Evolutionary conservation across 2,329 filamentous ascomycete genomes (phyloP).

Genomic region (Fusarium sp.): DNA sequence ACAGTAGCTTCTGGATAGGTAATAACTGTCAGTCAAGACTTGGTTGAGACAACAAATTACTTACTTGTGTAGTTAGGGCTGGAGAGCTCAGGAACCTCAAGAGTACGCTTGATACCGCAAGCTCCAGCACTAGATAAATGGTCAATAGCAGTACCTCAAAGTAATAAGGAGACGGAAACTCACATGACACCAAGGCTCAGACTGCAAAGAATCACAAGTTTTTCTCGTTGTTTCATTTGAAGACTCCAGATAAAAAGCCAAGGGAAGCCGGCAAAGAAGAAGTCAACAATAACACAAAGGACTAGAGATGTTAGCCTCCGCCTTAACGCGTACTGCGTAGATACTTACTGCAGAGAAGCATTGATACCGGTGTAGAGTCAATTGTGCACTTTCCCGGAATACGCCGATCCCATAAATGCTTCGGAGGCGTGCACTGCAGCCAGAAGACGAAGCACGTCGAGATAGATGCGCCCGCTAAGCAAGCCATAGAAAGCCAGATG

Average conservation of each 20-base stretch:
- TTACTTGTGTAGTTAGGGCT: slow-evolving; percentile 37
- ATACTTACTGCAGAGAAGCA: slow-evolving; percentile 35
- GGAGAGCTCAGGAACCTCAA: slow-evolving; percentile 46
- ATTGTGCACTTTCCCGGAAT: slow-evolving; percentile 29
- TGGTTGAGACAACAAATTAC: neutral
- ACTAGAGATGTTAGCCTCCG: slow-evolving; percentile 17
- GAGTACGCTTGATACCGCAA: slow-evolving; percentile 45
- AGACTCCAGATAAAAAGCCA: slow-evolving; percentile 59
- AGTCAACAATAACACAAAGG: slow-evolving; percentile 49
- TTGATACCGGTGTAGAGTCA: slow-evolving; percentile 29
- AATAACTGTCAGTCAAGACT: neutral
- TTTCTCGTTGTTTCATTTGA: slow-evolving; percentile 58
- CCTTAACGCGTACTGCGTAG: too few species aligned
- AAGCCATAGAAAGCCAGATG: slow-evolving; percentile 48
- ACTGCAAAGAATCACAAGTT: slow-evolving; percentile 55
- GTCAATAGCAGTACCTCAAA: neutral
- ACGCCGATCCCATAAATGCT: slow-evolving; percentile 30
- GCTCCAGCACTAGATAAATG: slow-evolving; percentile 38
- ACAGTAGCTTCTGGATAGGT: slow-evolving; percentile 47
- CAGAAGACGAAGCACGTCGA: slow-evolving; percentile 26
- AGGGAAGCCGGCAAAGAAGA: slow-evolving; percentile 54
- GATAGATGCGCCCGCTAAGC: slow-evolving; percentile 30
- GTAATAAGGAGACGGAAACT: neutral
- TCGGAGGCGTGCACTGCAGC: slow-evolving; percentile 31
- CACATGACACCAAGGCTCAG: slow-evolving; percentile 57